Evolutionary conservation across 2,329 filamentous ascomycete species (phyloP), one percentile per base, ranked within the genome.

Genomic region (Claviceps sp.): DNA sequence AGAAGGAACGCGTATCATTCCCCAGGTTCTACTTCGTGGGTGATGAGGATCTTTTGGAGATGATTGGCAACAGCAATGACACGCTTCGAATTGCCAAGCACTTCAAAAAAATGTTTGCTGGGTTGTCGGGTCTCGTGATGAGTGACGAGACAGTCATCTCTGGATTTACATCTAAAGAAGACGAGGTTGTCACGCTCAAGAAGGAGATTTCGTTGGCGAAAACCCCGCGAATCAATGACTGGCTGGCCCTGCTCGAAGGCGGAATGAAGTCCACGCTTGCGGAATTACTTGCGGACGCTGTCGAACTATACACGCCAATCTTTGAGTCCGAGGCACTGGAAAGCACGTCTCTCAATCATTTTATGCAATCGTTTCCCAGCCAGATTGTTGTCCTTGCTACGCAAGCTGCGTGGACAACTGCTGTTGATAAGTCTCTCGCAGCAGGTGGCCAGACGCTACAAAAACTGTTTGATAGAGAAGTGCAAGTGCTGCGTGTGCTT

Each of bases 31-130:
- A 99, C 73, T 99, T 98, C 61, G 94, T 99, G 52, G 93, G 93
- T 67, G 94, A 99, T 62, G 94, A 99, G 65, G 93, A 99, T 69
- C 73, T 99, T 53, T 77, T 99, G 24, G 93, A 99, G 68, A 99
- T 99, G 71, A 99, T 99, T 58, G 93, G 93, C 65, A 99, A 99
- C 68, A 97, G 91, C 71, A 96, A 96, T 63, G 93, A 99, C 63
- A 95, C 91, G 10, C 73, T 93, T 55, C 89, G 93, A 51, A 94
- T 98, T 59, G 89, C 93, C 42, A 98, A 98, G 68, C 94, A 99
- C 72, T 89, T 99, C 74, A 91, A 95, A 68, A 99, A 99, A 75
- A 99, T 99, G 93, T 99, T 99, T 74, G 93, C 94, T 57, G 93
- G 93, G 56, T 76, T 98, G 47, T 91, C 85, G 4, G 93, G 93